These are phyloP conservation scores for Fusarium sp. DNA, from an alignment of 2,329 filamentous ascomycete genomes.

Conservation along the genomic window DNA sequence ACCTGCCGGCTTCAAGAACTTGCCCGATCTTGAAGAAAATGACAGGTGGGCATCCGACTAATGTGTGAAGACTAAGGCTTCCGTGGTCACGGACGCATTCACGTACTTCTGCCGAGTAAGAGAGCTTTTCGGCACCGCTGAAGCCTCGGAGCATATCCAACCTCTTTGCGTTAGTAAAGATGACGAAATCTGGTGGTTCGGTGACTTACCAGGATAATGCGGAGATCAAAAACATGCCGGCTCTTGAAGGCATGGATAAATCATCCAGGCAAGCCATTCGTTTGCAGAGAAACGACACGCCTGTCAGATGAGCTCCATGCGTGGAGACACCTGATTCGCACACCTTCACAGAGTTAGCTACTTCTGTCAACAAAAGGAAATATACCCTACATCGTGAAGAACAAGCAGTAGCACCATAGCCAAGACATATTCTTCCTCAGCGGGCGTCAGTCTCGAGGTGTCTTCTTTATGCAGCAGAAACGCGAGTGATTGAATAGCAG, in stretches of 20 bases:
- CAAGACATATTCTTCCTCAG: slow-evolving; percentile 41
- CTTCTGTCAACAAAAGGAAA: accelerated
- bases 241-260: slow-evolving; percentile 22
- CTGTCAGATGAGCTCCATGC: slow-evolving; percentile 44
- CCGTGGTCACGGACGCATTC: slow-evolving; percentile 39
- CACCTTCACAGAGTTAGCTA: slow-evolving; percentile 21
- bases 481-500: slow-evolving; percentile 37
- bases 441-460: background rate
- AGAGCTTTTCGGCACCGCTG: slow-evolving; percentile 47
- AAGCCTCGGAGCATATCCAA: slow-evolving; percentile 46
- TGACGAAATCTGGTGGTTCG: accelerated
- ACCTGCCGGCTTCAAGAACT: slow-evolving; percentile 40
- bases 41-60: slow-evolving; percentile 44
- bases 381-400: slow-evolving; percentile 39
- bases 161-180: slow-evolving; percentile 20
- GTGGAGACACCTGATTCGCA: slow-evolving; percentile 44
- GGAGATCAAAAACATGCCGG: slow-evolving; percentile 42
- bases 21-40: slow-evolving; percentile 42
- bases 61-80: slow-evolving; percentile 39
- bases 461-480: slow-evolving; percentile 35
- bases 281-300: slow-evolving; percentile 44
- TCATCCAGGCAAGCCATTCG: slow-evolving; percentile 30
- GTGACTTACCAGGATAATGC: slow-evolving; percentile 39
- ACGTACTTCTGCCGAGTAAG: slow-evolving; percentile 41
- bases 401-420: slow-evolving; percentile 43